A percentile compares a stretch with the other conserved stretches of the same genome.
phyloP scores from a whole-genome alignment of 1,139 yeast species.

The Suhomyces chickasaworum region DNA sequence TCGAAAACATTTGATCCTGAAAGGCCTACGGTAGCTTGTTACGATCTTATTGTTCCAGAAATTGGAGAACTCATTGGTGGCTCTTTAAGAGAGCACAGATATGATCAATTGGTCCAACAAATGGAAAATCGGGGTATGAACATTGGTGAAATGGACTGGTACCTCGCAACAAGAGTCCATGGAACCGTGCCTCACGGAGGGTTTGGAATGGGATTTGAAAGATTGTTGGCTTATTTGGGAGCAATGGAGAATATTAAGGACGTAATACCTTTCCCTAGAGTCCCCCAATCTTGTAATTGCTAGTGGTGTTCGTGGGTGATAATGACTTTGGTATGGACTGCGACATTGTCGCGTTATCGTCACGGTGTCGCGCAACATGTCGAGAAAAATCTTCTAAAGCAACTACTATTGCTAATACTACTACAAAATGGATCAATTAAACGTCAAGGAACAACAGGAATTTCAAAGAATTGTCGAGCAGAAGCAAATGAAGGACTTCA shows the following conservation, averaged over 20 bases:
- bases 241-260: conserved; percentile 82
- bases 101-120: conserved; percentile 47
- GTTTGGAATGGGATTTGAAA: conserved; percentile 92
- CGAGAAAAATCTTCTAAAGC: conserved; percentile 8
- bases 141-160: conserved; percentile 72
- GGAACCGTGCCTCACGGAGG: conserved; percentile 97
- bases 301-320: conserved; percentile 14
- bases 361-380: conserved; percentile 3
- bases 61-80: conserved; percentile 98
- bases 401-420: not conserved
- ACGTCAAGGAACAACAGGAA: conserved; percentile 94
- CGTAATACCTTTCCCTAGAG: conserved; percentile 77
- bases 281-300: conserved; percentile 40
- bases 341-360: not conserved
- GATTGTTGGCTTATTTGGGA: conserved; percentile 71
- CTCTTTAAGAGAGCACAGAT: conserved; percentile 79
- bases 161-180: conserved; percentile 65
- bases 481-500: conserved; percentile 98
- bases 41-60: conserved; percentile 83
- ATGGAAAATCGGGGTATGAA: conserved; percentile 60
- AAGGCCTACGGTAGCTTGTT: conserved; percentile 78
- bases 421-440: conserved; percentile 68
- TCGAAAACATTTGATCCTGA: conserved; percentile 33
- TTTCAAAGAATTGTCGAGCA: conserved; percentile 94
- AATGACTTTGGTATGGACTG: not conserved